Base-by-base conservation (phyloP, 345 rosid species). In the Citrus reticulata region DNA sequence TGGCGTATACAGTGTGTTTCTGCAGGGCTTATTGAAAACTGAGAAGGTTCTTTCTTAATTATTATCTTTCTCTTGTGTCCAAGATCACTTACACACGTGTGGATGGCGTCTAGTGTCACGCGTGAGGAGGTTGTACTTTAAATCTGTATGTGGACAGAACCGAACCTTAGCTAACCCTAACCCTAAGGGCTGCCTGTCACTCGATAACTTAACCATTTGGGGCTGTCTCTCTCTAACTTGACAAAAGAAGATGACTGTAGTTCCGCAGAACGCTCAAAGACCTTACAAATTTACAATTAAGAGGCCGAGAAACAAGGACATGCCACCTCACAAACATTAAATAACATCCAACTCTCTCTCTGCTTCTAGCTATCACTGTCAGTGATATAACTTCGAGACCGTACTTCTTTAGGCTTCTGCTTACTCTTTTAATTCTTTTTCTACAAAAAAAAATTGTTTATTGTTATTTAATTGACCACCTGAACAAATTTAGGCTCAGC, bases 241-340 rank as follows among this genome's bases (percentile, higher is more conserved):
- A 42, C 73, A 42, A 66, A 77, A 65, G 68, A 72, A 58, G 80
- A 59, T 32, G 42, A 58, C 63, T 57, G 74, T 46, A 49, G 27
- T 54, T 34, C 22, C 35, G 22, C 54, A 35, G 17, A 30, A 61
- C 29, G 74, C 14, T 34, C 42, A 5, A 46, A 20, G 64, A 8
- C 76, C 37, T n/a, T 68, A 6, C 42, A 66, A 27, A 34, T 20
- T 57, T 73, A 39, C 46, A 27, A 30, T 59, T 73, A 55, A 32
- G 60, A 59, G 54, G 78, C 66, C 78, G 60, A 59, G 78, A 42
- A 79, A 79, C 17, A 79, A 40, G 78, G 82, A 57, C 69, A 73
- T n/a, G 30, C 58, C 25, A 20, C 67, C 4, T 74, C 65, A 8
- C 70, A 27, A 17, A 25, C 35, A 65, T 65, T 51, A 59, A 74